Conservation (phyloP, 805 yeast genomes). For the Pichia manshurica region DNA sequence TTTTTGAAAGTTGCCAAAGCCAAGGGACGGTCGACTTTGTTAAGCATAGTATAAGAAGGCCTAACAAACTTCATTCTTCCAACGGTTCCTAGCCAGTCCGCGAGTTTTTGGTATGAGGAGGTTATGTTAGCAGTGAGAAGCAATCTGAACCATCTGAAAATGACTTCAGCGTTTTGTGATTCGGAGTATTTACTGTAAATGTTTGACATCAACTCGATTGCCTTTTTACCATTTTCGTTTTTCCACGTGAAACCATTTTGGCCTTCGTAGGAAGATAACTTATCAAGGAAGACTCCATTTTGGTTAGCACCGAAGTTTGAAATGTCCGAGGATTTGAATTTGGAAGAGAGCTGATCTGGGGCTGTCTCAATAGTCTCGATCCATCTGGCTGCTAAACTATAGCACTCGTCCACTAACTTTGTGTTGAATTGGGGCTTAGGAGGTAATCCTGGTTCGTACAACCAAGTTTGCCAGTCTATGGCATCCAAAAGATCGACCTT, state of each 20-base stretch:
- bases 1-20: conserved; percentile 63
- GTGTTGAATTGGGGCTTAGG: conserved; percentile 82
- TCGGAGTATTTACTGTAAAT: conserved; percentile 38
- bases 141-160: conserved; percentile 70
- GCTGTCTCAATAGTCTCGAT: conserved; percentile 29
- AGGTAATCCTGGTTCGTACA: conserved; percentile 79
- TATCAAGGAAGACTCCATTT: conserved; percentile 71
- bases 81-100: conserved; percentile 83
- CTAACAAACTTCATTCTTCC: conserved; percentile 94
- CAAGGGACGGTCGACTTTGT: conserved; percentile 54
- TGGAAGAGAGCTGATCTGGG: conserved; percentile 24
- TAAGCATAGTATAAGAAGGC: conserved; percentile 70
- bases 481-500: conserved; percentile 49
- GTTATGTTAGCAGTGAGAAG: conserved; percentile 50
- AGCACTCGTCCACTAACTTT: conserved; percentile 67
- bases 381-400: conserved; percentile 65
- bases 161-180: conserved; percentile 73
- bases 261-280: conserved; percentile 47
- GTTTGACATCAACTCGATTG: conserved; percentile 29
- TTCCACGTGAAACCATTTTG: conserved; percentile 36
- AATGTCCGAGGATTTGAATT: conserved; percentile 48
- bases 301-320: conserved; percentile 64
- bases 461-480: conserved; percentile 85
- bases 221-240: conserved; percentile 28
- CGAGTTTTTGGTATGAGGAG: conserved; percentile 46